Percentiles rank a stretch among this genome's conserved stretches.
Conservation (phyloP, 805 yeast species). For the Candida nonsorbophila region DNA sequence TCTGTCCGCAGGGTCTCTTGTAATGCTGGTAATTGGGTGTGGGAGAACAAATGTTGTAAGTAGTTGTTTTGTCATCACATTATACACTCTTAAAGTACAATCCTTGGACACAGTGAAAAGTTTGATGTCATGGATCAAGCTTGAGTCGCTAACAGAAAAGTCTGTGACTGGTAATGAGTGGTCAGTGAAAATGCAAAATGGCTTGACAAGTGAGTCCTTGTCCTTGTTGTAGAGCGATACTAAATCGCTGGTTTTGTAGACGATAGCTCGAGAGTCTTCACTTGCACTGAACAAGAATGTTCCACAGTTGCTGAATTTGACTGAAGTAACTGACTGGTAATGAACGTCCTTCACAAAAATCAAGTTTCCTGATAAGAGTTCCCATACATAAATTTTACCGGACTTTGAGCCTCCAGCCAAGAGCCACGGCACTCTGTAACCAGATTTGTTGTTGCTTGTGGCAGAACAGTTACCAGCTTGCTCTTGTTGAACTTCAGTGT, state of each 20-base stretch:
- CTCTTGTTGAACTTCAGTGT: not conserved
- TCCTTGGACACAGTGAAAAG: conserved; percentile 70
- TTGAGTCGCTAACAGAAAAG: conserved; percentile 42
- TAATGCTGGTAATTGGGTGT: conserved; percentile 49
- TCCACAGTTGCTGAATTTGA: conserved; percentile 57
- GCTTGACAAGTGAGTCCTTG: conserved; percentile 38
- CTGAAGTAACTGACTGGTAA: conserved; percentile 64
- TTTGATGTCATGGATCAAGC: conserved; percentile 53
- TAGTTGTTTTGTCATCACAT: conserved; percentile 40
- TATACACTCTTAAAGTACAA: conserved; percentile 69
- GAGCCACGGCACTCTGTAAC: conserved; percentile 52
- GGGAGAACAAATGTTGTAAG: conserved; percentile 71
- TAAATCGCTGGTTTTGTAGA: conserved; percentile 69
- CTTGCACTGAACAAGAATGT: conserved; percentile 71
- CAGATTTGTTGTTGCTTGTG: conserved; percentile 6
- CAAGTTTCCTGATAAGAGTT: conserved; percentile 68
- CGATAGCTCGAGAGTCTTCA: conserved; percentile 69
- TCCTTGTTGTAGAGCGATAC: conserved; percentile 26
- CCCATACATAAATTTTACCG: conserved; percentile 88
- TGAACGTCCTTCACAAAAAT: conserved; percentile 74
- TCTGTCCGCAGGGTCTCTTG: conserved; percentile 76
- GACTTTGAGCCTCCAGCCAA: conserved; percentile 67
- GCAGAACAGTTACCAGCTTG: conserved; percentile 10
- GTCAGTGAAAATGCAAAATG: conserved; percentile 55
- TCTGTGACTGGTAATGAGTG: conserved; percentile 53